Conservation (phyloP, 2,329 filamentous ascomycete species). For the Orbilia quercus region DNA sequence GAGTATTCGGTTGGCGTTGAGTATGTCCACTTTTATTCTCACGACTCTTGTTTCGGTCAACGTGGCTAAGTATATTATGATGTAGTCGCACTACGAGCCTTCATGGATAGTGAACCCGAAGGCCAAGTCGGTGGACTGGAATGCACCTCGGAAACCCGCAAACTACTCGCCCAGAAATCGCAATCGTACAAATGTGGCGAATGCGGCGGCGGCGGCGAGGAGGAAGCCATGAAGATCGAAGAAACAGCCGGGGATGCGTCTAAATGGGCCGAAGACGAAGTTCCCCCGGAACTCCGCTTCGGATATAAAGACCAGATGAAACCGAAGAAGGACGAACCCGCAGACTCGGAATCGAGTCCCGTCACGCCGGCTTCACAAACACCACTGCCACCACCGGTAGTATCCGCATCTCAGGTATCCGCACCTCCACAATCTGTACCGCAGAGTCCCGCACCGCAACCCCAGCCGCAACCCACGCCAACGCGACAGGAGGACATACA, state of each 20-base stretch:
- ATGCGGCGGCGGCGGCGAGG: conserved; percentile 70
- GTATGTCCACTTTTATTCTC: conserved; percentile 63
- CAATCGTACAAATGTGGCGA: conserved; percentile 74
- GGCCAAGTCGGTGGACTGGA: conserved; percentile 94
- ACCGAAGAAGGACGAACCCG: conserved; percentile 61
- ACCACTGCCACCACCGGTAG: background rate
- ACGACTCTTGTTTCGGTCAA: background rate
- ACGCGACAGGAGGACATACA: conserved; percentile 17
- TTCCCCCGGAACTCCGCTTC: conserved; percentile 71
- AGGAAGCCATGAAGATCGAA: conserved; percentile 60
- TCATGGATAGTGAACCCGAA: conserved; percentile 90
- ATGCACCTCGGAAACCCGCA: conserved; percentile 74
- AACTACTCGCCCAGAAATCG: conserved; percentile 76
- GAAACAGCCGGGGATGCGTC: conserved; percentile 62
- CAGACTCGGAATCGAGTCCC: background rate
- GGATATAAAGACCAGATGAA: conserved; percentile 79
- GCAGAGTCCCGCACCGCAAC: background rate
- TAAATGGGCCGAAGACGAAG: conserved; percentile 62
- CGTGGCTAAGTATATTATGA: background rate
- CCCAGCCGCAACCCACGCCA: conserved; percentile 13
- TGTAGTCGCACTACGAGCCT: conserved; percentile 76
- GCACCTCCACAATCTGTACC: background rate
- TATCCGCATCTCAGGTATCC: background rate
- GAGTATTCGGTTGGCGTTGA: conserved; percentile 89
- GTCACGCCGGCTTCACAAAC: background rate